Conservation (phyloP, 352 stramenopile species). For the Thalassiosira hispida region DNA sequence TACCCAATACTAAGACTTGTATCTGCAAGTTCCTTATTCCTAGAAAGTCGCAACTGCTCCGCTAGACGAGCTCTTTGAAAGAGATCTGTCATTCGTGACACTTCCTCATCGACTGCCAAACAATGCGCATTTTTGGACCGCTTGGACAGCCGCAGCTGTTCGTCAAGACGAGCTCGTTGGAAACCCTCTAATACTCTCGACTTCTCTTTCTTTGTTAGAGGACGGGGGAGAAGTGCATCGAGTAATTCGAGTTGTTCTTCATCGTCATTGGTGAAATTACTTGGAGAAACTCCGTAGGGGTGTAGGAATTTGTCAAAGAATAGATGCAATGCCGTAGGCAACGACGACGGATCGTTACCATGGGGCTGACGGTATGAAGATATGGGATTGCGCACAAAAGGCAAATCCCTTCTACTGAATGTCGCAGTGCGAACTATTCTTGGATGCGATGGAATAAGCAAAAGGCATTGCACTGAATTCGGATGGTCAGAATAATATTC, state of each 20-base stretch:
- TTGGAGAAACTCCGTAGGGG: slow-evolving; percentile 38
- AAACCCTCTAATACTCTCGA: slow-evolving; percentile 30
- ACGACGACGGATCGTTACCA: background rate
- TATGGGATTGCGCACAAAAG: background rate
- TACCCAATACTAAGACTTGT: too few species aligned
- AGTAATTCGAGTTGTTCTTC: slow-evolving; percentile 36
- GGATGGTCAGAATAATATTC: background rate
- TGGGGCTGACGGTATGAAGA: background rate
- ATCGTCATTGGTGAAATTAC: slow-evolving; percentile 10
- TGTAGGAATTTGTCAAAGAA: slow-evolving; percentile 52
- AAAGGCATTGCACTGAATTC: background rate
- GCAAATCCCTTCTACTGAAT: background rate
- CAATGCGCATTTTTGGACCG: background rate
- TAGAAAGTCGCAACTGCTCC: slow-evolving; percentile 33
- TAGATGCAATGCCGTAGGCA: slow-evolving; percentile 14
- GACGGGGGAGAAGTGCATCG: slow-evolving; percentile 35
- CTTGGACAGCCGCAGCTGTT: slow-evolving; percentile 23
- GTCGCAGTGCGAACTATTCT: background rate
- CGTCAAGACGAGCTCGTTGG: slow-evolving; percentile 36
- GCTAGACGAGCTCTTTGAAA: slow-evolving; percentile 27
- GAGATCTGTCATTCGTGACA: slow-evolving; percentile 10
- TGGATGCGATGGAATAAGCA: background rate
- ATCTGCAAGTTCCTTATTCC: too few species aligned
- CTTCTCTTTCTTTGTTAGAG: slow-evolving; percentile 8
- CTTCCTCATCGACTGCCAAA: slow-evolving; percentile 9